Evolutionary conservation across 768 basidiomycete genomes (phyloP).

Genomic region (Pholiota microspora): DNA sequence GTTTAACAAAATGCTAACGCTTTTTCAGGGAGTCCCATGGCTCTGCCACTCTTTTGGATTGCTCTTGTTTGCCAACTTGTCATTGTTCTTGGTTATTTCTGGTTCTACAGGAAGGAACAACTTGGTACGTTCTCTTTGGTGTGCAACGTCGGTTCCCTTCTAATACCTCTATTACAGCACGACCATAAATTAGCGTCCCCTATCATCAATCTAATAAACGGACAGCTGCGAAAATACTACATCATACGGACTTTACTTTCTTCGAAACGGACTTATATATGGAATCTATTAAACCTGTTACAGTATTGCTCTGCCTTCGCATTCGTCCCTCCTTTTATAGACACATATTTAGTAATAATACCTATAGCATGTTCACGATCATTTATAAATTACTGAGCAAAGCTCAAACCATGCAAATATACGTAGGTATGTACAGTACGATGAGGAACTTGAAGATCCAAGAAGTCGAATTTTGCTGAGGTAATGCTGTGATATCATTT

Average conservation of each 20-base stretch:
- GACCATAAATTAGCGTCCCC: conserved; percentile 2
- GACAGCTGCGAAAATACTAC: conserved; percentile 12
- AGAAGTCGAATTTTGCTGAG: too few relatives aligned
- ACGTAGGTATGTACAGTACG: too few relatives aligned
- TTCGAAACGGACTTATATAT: conserved; percentile 26
- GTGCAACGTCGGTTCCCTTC: not conserved
- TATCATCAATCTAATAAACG: conserved; percentile 20
- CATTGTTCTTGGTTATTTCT: conserved; percentile 91
- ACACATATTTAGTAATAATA: conserved; percentile 19
- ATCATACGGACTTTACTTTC: conserved; percentile 20
- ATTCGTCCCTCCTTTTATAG: conserved; percentile 26
- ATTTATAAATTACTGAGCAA: not conserved
- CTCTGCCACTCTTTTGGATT: conserved; percentile 84
- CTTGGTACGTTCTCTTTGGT: conserved; percentile 50
- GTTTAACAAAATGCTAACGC: not conserved
- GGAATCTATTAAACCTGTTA: conserved; percentile 27
- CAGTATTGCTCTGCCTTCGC: conserved; percentile 23
- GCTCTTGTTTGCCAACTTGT: conserved; percentile 76
- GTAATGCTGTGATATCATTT: too few relatives aligned
- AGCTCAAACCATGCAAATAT: not conserved
- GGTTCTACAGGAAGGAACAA: conserved; percentile 97
- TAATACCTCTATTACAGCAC: not conserved
- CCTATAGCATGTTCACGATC: conserved; percentile 9
- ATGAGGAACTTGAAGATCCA: too few relatives aligned
- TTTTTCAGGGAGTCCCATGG: conserved; percentile 70